Conservation (phyloP, 495 filamentous ascomycete genomes). For the Bryoglossum gracile region DNA sequence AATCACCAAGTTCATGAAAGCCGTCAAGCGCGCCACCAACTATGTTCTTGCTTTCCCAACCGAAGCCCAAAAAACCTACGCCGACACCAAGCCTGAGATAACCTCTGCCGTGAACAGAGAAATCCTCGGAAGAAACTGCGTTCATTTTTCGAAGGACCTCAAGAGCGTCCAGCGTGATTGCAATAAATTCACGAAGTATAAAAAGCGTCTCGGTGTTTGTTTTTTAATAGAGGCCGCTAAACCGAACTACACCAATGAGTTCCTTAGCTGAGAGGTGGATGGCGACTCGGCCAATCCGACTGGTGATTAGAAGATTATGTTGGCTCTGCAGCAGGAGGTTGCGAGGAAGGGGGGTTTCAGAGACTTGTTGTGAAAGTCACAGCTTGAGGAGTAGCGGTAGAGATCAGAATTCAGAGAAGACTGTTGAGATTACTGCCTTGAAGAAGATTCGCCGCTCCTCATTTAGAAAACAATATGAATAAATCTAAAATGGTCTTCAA, state of each 20-base stretch:
- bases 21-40: conserved; percentile 59
- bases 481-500: too few species aligned
- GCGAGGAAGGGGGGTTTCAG: conserved; percentile 42
- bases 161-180: conserved; percentile 65
- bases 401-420: background rate
- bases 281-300: conserved; percentile 52
- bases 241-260: conserved; percentile 63
- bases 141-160: conserved; percentile 62
- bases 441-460: too few species aligned
- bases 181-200: conserved; percentile 62
- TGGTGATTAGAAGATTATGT: conserved; percentile 63
- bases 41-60: conserved; percentile 54
- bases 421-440: too few species aligned
- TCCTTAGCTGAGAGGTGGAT: conserved; percentile 53
- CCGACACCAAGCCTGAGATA: conserved; percentile 63
- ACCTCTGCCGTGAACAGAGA: conserved; percentile 56
- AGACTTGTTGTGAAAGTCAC: conserved; percentile 25
- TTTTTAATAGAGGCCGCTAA: conserved; percentile 47
- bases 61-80: conserved; percentile 53
- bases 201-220: conserved; percentile 57
- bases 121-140: conserved; percentile 66
- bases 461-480: too few species aligned
- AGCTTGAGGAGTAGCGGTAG: background rate
- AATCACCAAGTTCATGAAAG: conserved; percentile 51
- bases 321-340: conserved; percentile 49